Conservation (phyloP, 1,284 basidiomycete species). For the Sanguinoderma infundibulare region DNA sequence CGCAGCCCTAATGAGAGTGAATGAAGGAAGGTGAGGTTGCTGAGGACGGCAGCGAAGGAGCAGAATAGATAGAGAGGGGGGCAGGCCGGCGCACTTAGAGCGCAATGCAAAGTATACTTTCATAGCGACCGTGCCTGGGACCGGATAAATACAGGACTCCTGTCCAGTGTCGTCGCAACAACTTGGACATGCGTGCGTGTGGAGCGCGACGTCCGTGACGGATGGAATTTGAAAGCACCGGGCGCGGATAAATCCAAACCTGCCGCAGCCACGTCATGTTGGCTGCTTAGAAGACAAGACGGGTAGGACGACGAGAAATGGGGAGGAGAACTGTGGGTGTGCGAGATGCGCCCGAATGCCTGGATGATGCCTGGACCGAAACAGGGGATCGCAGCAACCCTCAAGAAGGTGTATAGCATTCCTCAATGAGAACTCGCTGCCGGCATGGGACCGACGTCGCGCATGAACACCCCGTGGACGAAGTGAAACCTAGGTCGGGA, state of each 20-base stretch:
- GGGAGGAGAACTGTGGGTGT: too few species aligned
- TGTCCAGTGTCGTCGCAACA: background rate
- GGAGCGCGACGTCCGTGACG: constrained; percentile 7
- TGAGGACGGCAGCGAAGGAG: background rate
- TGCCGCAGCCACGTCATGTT: background rate
- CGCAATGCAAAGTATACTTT: background rate
- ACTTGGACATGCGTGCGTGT: background rate
- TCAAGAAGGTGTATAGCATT: too few species aligned
- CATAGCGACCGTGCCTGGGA: constrained; percentile 5
- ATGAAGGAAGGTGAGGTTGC: constrained; percentile 14
- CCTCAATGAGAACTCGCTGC: too few species aligned
- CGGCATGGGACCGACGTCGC: too few species aligned
- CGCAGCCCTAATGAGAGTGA: constrained; percentile 7
- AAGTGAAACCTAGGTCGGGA: background rate
- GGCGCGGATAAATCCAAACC: background rate
- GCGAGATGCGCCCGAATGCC: background rate
- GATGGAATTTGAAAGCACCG: background rate
- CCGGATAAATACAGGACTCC: background rate
- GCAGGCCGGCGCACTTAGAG: background rate
- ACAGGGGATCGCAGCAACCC: background rate
- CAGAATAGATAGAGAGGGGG: background rate
- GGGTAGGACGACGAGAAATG: background rate
- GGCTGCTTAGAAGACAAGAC: background rate
- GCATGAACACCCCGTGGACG: too few species aligned
- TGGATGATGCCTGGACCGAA: background rate